These are phyloP conservation scores for Colletotrichum gloeosporioides DNA, from an alignment of 2,329 filamentous ascomycete species.

Conservation along the genomic window DNA sequence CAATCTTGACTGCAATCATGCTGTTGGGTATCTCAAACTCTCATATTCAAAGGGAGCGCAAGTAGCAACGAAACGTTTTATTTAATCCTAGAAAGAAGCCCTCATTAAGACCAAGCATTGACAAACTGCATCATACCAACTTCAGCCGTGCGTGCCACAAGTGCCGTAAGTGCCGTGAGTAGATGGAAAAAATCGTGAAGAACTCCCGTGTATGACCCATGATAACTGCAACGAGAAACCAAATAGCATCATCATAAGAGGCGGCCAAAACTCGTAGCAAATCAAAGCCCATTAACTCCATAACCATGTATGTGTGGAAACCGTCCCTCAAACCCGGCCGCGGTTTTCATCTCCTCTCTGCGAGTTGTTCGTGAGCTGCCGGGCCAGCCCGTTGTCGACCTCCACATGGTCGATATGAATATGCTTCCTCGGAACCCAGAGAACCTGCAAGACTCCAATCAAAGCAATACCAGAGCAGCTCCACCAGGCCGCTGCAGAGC, in stretches of 20 bases:
- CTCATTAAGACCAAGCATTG: neutral
- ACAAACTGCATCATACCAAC: neutral
- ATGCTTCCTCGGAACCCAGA: slow-evolving; percentile 19
- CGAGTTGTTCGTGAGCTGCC: slow-evolving; percentile 4
- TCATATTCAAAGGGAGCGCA: neutral
- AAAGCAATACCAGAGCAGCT: slow-evolving; percentile 32
- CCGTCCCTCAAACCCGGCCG: neutral
- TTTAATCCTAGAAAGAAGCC: neutral
- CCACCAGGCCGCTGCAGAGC: slow-evolving; percentile 46
- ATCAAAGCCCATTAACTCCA: neutral
- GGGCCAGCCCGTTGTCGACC: slow-evolving; percentile 9
- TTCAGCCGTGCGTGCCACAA: neutral
- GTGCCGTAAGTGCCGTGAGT: neutral
- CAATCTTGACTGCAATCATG: neutral
- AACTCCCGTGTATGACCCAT: neutral
- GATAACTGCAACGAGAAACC: neutral
- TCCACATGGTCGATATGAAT: slow-evolving; percentile 28
- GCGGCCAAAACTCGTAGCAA: neutral
- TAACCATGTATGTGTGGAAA: neutral
- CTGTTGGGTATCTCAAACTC: neutral
- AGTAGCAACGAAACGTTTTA: neutral
- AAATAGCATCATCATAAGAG: neutral
- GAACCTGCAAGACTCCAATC: slow-evolving; percentile 15
- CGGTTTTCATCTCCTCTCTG: slow-evolving; percentile 6
- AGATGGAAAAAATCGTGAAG: neutral